Evolutionary conservation across 495 filamentous ascomycete genomes (phyloP).

Genomic region (Tuber borchii): DNA sequence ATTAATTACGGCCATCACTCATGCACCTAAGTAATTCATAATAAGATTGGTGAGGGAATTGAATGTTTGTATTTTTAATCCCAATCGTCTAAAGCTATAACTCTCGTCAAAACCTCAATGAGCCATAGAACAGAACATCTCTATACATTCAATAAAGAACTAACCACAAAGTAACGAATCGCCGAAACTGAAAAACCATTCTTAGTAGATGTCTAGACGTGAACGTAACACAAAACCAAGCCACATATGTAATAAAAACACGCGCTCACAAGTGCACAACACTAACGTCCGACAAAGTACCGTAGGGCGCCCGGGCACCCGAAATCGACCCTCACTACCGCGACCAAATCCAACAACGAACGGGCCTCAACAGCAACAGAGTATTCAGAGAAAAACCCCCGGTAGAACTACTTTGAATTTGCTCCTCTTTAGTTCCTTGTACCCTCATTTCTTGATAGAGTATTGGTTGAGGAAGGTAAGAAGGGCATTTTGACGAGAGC

Average conservation of each 20-base stretch:
- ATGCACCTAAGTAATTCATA: not conserved
- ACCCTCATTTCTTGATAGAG: not conserved
- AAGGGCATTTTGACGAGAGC: not conserved
- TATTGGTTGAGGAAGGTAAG: not conserved
- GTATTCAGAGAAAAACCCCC: not conserved
- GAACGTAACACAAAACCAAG: not conserved
- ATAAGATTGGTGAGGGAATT: not conserved
- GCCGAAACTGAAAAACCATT: not conserved
- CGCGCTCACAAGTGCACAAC: not conserved
- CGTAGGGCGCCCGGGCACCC: too few relatives aligned
- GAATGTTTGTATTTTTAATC: not conserved
- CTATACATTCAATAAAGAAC: not conserved
- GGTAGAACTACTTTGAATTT: not conserved
- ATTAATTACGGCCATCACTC: not conserved
- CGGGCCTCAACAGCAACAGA: too few relatives aligned
- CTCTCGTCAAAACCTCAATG: not conserved
- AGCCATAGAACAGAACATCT: not conserved
- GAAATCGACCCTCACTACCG: not conserved
- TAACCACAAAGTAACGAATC: not conserved
- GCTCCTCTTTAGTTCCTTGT: not conserved
- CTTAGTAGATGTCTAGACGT: not conserved
- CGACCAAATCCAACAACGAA: not conserved
- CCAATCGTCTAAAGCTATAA: not conserved
- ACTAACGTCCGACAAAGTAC: too few relatives aligned
- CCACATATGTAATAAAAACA: not conserved